These are phyloP conservation scores for Chaetomium tenue DNA, from an alignment of 495 filamentous ascomycete genomes.

Conservation along the genomic window DNA sequence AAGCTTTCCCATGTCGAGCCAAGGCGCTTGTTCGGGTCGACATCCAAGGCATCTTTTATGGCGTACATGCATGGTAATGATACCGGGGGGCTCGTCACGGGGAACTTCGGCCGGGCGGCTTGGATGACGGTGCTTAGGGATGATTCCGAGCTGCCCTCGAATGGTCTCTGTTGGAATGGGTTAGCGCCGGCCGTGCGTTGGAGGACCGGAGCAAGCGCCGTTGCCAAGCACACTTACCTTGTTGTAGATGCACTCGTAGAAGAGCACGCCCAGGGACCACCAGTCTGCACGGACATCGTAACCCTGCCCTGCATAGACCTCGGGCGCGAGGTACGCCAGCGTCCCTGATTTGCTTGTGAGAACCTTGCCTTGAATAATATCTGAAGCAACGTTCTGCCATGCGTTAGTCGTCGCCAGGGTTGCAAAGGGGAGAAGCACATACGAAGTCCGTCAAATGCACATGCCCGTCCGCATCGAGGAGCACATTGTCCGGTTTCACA, in stretches of 20 bases:
- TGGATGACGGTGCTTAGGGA: conserved; percentile 76
- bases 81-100: conserved; percentile 84
- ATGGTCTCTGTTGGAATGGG: conserved; percentile 63
- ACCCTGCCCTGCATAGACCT: conserved; percentile 86
- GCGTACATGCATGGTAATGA: conserved; percentile 82
- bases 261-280: conserved; percentile 96
- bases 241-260: conserved; percentile 99
- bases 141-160: conserved; percentile 82
- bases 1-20: conserved; percentile 80
- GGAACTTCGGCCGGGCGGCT: conserved; percentile 79
- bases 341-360: conserved; percentile 96
- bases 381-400: conserved; percentile 90
- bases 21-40: conserved; percentile 74
- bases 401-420: conserved; percentile 27
- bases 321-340: conserved; percentile 90
- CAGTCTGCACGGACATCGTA: conserved; percentile 90
- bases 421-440: conserved; percentile 37
- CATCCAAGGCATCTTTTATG: conserved; percentile 75
- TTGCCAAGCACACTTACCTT: conserved; percentile 61
- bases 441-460: conserved; percentile 98
- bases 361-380: conserved; percentile 76
- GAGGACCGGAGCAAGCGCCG: background rate
- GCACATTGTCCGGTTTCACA: conserved; percentile 94
- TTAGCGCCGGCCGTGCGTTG: conserved; percentile 39
- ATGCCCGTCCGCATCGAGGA: conserved; percentile 91